A percentile compares a stretch with the other conserved stretches of the same genome.
These are phyloP conservation scores for Diaporthe helianthi DNA, from an alignment of 2,329 filamentous ascomycete species.

Conservation along the genomic window DNA sequence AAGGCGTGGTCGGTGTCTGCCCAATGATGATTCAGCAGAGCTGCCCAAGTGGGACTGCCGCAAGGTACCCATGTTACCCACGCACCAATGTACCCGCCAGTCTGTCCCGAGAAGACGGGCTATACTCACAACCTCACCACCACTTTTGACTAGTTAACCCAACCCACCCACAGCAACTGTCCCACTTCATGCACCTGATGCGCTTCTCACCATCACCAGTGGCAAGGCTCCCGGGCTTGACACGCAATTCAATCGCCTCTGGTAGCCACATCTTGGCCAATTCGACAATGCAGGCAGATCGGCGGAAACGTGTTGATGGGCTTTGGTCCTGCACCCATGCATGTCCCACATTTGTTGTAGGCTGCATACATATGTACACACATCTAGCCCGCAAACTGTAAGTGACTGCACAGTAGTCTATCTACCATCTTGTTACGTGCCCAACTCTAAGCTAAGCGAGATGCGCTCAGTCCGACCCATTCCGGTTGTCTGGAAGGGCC, in stretches of 20 bases:
- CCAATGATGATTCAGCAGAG: neutral
- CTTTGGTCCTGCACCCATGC: neutral
- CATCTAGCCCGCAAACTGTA: neutral
- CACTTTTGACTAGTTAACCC: neutral
- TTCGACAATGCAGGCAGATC: neutral
- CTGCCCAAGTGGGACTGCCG: neutral
- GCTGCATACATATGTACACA: neutral
- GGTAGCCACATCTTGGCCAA: neutral
- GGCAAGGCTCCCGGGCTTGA: neutral
- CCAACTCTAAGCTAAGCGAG: conserved; percentile 13
- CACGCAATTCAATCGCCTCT: neutral
- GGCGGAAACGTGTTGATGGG: conserved; percentile 2
- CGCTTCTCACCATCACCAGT: neutral
- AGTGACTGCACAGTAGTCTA: neutral
- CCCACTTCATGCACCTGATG: too few species aligned
- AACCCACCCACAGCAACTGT: too few species aligned
- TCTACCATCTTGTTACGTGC: neutral
- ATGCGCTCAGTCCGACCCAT: neutral
- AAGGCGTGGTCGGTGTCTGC: neutral
- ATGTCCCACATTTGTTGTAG: conserved; percentile 5
- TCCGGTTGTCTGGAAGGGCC: conserved; percentile 19
- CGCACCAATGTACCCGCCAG: neutral
- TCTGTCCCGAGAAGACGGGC: neutral
- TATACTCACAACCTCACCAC: neutral
- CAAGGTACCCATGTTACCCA: neutral